Evolutionary conservation across 768 basidiomycete species (phyloP).

Genomic region (Phlegmacium glaucopus): DNA sequence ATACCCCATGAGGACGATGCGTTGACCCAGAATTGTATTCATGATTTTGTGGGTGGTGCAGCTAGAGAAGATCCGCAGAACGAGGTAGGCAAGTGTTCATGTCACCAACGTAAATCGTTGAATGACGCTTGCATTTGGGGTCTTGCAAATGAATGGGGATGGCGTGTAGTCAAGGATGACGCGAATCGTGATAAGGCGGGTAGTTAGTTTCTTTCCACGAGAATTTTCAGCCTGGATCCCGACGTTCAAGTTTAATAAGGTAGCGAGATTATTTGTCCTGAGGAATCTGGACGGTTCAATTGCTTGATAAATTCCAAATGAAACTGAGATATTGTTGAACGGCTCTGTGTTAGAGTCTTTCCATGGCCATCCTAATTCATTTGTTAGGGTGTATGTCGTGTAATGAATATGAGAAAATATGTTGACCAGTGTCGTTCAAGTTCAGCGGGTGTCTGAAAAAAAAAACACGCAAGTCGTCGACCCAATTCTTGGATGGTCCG

Average conservation of each 20-base stretch:
- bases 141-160: slow-evolving; percentile 10
- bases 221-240: slow-evolving; percentile 10
- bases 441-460: slow-evolving; percentile 11
- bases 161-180: slow-evolving; percentile 15
- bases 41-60: slow-evolving; percentile 9
- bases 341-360: slow-evolving; percentile 23
- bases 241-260: slow-evolving; percentile 17
- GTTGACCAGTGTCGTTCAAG: background rate
- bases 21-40: slow-evolving; percentile 26
- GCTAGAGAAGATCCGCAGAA: slow-evolving; percentile 12
- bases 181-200: slow-evolving; percentile 26
- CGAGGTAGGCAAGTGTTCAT: background rate
- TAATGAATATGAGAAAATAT: slow-evolving; percentile 16
- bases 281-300: slow-evolving; percentile 29
- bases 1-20: slow-evolving; percentile 37
- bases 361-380: slow-evolving; percentile 32
- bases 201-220: slow-evolving; percentile 21
- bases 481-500: slow-evolving; percentile 28
- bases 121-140: too few species aligned
- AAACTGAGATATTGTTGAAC: slow-evolving; percentile 35
- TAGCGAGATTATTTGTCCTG: slow-evolving; percentile 28
- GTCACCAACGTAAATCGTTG: slow-evolving; percentile 30
- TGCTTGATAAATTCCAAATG: slow-evolving; percentile 26
- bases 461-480: slow-evolving; percentile 34
- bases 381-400: slow-evolving; percentile 17